phyloP scores from a whole-genome alignment of 2,329 filamentous ascomycete genomes.

The Diaporthe aspalathi region DNA sequence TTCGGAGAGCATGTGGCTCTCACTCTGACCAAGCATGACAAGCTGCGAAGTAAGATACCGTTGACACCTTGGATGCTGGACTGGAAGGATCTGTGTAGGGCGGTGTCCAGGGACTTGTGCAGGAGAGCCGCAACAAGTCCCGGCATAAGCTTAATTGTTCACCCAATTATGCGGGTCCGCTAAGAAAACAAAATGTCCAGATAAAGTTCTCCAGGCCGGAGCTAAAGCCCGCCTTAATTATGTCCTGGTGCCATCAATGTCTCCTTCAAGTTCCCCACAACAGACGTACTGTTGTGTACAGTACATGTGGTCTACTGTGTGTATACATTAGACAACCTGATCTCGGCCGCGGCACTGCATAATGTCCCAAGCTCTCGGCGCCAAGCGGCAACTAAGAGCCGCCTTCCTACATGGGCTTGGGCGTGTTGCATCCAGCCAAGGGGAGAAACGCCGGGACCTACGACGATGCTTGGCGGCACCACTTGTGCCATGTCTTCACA shows the following conservation, averaged over 20 bases:
- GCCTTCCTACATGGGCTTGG: constrained; percentile 18
- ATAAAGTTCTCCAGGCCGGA: not conserved
- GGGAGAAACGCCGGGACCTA: not conserved
- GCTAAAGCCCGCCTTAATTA: not conserved
- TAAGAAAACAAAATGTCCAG: not conserved
- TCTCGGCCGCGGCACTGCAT: constrained; percentile 10
- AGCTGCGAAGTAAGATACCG: not conserved
- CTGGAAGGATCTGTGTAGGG: constrained; percentile 11
- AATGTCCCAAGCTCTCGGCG: constrained; percentile 29
- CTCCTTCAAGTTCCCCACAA: not conserved
- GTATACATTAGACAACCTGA: not conserved
- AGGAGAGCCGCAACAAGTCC: constrained; percentile 16
- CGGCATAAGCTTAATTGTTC: constrained; percentile 23
- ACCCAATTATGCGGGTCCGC: not conserved
- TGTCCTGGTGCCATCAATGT: not conserved
- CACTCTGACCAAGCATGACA: not conserved
- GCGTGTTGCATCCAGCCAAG: constrained; percentile 9
- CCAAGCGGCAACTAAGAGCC: constrained; percentile 4
- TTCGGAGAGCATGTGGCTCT: not conserved
- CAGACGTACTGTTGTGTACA: not conserved
- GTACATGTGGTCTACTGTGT: not conserved
- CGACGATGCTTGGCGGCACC: constrained; percentile 14
- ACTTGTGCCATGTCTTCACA: not conserved
- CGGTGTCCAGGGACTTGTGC: not conserved
- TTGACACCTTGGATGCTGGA: constrained; percentile 22